Evolutionary conservation across 2,329 filamentous ascomycete genomes (phyloP), one percentile per base, ranked within the genome.

Genomic region (Pezicula radicicola): DNA sequence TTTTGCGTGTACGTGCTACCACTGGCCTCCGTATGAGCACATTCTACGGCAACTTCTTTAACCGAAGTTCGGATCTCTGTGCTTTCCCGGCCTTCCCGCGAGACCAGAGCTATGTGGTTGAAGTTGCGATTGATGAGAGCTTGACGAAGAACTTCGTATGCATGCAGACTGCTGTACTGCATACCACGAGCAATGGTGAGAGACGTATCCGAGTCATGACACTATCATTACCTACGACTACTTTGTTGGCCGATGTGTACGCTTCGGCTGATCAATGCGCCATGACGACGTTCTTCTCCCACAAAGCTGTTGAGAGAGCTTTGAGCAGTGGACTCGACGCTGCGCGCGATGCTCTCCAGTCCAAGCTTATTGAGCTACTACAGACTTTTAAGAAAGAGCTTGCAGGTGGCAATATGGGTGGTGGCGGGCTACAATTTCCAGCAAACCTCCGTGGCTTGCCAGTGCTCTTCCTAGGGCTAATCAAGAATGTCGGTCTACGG

Each of bases 31-130:
- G 94, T 49, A 97, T 97, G 89, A 96, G 87, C 74, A 92, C 93
- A 2, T 99, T 99, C 74, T 99, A 97, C 71, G 94, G 94, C 61
- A 99, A 99, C 75, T 99, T 99, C 74, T 99, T 99, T 80, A 99
- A 97, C 76, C 84, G 94, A 62, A 96, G 91, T 68, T 97, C 92
- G 15, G 94, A 99, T 73, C 83, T 99, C 30, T 97, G 94, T 69
- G 94, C 94, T 12, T 99, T 99, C 79, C 94, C 94, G 2, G 92
- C 94, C 0, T 97, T 99, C 77, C 94, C 94, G 30, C 87, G 94
- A 67, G 94, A 99, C 65, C 94, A 99, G 70, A 91, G 89, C 57
- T 97, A 97, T 67, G 94, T 97, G 41, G 93, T 99, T 18, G 94
- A 99, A 71, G 95, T 99, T 50, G 92, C 94, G 13, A 97, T 99